These are phyloP conservation scores for Candida sp. DNA, from an alignment of 1,139 yeast genomes.

Conservation along the genomic window DNA sequence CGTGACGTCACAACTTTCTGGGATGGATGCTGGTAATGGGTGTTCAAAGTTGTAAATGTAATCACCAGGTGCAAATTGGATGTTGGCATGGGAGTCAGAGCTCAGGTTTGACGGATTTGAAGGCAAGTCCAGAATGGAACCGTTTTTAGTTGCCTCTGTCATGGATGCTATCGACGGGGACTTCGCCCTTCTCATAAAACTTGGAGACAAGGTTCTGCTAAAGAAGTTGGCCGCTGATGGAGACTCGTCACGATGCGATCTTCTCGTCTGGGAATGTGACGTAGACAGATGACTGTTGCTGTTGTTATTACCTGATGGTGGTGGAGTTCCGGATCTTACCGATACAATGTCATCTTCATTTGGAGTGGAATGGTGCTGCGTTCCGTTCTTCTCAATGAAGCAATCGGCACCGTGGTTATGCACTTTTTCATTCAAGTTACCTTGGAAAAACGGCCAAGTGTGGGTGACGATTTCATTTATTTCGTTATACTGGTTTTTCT, in stretches of 20 bases:
- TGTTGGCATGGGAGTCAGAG: constrained; percentile 23
- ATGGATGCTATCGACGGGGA: constrained; percentile 33
- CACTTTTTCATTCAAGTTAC: constrained; percentile 15
- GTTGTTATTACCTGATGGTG: constrained; percentile 19
- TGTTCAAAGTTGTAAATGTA: constrained; percentile 93
- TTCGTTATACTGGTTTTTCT: constrained; percentile 68
- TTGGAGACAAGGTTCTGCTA: constrained; percentile 30
- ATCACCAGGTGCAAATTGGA: constrained; percentile 72
- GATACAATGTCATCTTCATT: constrained; percentile 41
- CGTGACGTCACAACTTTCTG: constrained; percentile 79
- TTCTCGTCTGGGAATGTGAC: constrained; percentile 3
- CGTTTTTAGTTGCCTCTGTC: constrained; percentile 16
- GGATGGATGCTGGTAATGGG: constrained; percentile 79
- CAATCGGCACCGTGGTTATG: constrained; percentile 63
- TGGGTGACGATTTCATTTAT: constrained; percentile 71
- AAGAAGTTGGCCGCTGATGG: constrained; percentile 22
- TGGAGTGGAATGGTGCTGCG: constrained; percentile 6
- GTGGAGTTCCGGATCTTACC: constrained; percentile 19
- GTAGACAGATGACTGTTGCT: background rate
- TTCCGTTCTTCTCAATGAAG: constrained; percentile 37
- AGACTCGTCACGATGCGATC: constrained; percentile 5
- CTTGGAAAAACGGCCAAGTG: constrained; percentile 87
- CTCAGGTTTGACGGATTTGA: constrained; percentile 17
- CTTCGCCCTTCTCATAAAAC: constrained; percentile 44
- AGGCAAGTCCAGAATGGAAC: constrained; percentile 14